Conservation (phyloP, 2,329 filamentous ascomycete genomes). For the Colletotrichum sp. region DNA sequence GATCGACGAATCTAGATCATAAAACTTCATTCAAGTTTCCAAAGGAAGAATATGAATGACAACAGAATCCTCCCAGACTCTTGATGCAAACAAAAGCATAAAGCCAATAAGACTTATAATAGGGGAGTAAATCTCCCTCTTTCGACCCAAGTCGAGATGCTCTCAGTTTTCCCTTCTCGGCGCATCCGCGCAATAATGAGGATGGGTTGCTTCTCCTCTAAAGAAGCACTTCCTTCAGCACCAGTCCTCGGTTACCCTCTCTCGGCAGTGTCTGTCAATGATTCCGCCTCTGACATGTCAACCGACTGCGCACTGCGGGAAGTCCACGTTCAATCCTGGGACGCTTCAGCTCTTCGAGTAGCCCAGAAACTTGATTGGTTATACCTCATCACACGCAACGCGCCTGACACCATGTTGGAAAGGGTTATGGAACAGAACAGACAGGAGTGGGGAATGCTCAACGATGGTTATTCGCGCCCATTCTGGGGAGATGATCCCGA, state of each 20-base stretch:
- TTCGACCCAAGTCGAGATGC: fast-evolving
- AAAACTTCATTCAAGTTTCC: too few species aligned
- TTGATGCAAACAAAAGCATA: fast-evolving
- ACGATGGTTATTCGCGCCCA: neutral
- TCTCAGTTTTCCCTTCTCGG: neutral
- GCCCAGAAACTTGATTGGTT: neutral
- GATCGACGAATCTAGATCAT: too few species aligned
- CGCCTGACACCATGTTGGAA: neutral
- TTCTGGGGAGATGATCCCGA: neutral
- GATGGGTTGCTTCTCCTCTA: neutral
- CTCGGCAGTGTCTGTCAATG: neutral
- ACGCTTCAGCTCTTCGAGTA: neutral
- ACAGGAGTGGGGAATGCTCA: neutral
- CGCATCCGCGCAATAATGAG: neutral
- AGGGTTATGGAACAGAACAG: neutral
- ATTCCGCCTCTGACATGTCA: neutral
- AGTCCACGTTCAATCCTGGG: fast-evolving
- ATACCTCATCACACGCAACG: fast-evolving
- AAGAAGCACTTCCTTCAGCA: neutral
- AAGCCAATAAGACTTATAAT: fast-evolving
- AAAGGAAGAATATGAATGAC: neutral
- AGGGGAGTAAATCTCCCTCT: fast-evolving
- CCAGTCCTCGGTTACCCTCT: neutral
- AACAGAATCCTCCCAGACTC: too few species aligned
- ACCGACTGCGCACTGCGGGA: neutral